Base-by-base conservation (phyloP, 169 alveolate genomes). In the Eimeria acervulina region DNA sequence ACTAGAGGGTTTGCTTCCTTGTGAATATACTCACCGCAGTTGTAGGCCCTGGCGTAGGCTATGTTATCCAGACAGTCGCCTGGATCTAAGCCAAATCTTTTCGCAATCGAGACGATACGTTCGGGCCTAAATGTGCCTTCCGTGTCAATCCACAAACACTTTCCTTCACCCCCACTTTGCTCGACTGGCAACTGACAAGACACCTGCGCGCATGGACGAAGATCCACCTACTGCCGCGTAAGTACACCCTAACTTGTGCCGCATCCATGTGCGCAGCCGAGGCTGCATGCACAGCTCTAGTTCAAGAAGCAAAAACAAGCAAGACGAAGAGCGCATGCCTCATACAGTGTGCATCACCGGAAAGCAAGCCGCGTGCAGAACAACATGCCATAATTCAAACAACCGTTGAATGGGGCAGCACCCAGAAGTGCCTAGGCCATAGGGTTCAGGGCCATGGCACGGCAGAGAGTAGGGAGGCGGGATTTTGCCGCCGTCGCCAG, bases 111-210 rank as follows among this genome's bases (percentile, higher is more conserved):
- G 42, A 97, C 98, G 63, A 99, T 98, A 92, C 99, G 98, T 94
- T 99, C 99, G 40, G 99, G 99, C 42, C 99, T 98, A 97, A 99
- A 99, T 51, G 99, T 99, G 70, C 99, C 99, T 96, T 99, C 99
- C 23, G 99, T 99, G 96, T 99, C 99, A 47, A 99, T 99, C 99
- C 99, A 99, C 96, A 99, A 96, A 51, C 99, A 99, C 97, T 99
- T 99, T 38, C 98, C 99, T 66, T 99, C 99, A 7, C 99, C 99
- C 17, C 99, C 99, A 70, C 99, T 98, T 90, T 98, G 98, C 95
- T 98, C 99, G 38, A 98, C 98, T 19, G 99, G 99, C 66, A 99
- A 96, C 96, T 99, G 99, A 89, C 99, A 97, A 31, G 98, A 93
- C 68, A 97, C 97, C 97, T 98, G 96, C n/a, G 19, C 26, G 38